Base-by-base conservation (phyloP, 1,284 basidiomycete genomes). In the Puccinia sorghi region DNA sequence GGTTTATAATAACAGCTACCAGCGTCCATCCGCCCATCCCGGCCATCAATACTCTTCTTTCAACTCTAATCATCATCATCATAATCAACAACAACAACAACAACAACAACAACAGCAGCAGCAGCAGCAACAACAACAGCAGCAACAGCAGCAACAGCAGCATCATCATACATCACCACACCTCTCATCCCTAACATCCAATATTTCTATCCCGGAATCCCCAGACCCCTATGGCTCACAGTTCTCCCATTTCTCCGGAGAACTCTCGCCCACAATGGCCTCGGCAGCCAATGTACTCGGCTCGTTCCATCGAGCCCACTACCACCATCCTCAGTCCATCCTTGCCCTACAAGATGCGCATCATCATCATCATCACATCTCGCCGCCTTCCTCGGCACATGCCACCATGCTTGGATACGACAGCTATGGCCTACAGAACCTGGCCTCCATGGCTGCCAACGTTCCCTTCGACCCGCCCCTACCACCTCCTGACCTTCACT, bases 271-370 rank as follows among this genome's bases (percentile, higher is more conserved):
- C 50, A 76, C 74, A 2, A 76, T 76, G 64, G 74, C 74, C 4
- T 69, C 64, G 6, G 74, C 74, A 17, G 74, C 74, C 7, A 69
- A 69, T 37, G 74, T 76, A 11, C 52, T 76, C 1, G 74, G 74
- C 22, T 76, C 74, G n/a, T 76, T 76, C 46, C 74, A 76, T 48
- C 63, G 74, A 2, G 74, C 74, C 2, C 74, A 76, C 39, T 76
- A 76, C 64, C 74, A 76, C 20, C 73, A 66, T 43, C 73, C 74
- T 1, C 72, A 75, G 15, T 66, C 72, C 13, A 66, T 66, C 32
- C 43, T 76, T 13, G 48, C 74, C 20, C 64, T 76, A 22, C 74
- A 76, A 41, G 39, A 76, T 27, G 5, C 11, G 2, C 3, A 56
- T 22, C 54, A 52, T 52, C 50, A 52, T n/a, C 50, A 52, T 11